Evolutionary conservation across 1,139 yeast species (phyloP).

Genomic region (Candida tetrigidarum): DNA sequence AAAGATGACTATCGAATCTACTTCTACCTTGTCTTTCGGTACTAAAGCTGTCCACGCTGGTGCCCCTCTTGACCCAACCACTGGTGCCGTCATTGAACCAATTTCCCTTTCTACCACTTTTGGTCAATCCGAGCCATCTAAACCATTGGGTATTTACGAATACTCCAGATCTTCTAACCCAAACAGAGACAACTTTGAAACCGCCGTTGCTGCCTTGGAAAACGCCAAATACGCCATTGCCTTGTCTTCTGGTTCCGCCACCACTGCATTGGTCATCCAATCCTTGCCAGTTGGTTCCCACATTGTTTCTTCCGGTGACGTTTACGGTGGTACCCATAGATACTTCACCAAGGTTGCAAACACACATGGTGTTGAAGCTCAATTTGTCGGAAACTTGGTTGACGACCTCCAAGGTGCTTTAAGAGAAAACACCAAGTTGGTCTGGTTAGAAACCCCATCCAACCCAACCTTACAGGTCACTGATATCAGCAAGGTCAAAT

Average conservation of each 20-base stretch:
- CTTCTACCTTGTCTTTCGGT: constrained; percentile 55
- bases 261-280: constrained; percentile 80
- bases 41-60: constrained; percentile 89
- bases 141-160: constrained; percentile 80
- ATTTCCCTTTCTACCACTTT: constrained; percentile 85
- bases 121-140: constrained; percentile 78
- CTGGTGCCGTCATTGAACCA: constrained; percentile 90
- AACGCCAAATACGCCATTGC: constrained; percentile 80
- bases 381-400: constrained; percentile 69
- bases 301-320: constrained; percentile 83
- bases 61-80: constrained; percentile 68
- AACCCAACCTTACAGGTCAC: constrained; percentile 85
- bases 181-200: constrained; percentile 82
- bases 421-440: constrained; percentile 67
- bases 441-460: constrained; percentile 91
- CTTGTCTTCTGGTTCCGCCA: constrained; percentile 84
- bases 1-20: constrained; percentile 27
- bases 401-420: constrained; percentile 60
- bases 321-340: constrained; percentile 93
- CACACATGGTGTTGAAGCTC: constrained; percentile 74
- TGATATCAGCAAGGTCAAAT: constrained; percentile 65
- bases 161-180: constrained; percentile 91
- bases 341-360: constrained; percentile 86
- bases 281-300: constrained; percentile 75
- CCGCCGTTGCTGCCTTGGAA: constrained; percentile 81